Evolutionary conservation across 352 stramenopile species (phyloP).

Genomic region (Aphanomyces stellatus): DNA sequence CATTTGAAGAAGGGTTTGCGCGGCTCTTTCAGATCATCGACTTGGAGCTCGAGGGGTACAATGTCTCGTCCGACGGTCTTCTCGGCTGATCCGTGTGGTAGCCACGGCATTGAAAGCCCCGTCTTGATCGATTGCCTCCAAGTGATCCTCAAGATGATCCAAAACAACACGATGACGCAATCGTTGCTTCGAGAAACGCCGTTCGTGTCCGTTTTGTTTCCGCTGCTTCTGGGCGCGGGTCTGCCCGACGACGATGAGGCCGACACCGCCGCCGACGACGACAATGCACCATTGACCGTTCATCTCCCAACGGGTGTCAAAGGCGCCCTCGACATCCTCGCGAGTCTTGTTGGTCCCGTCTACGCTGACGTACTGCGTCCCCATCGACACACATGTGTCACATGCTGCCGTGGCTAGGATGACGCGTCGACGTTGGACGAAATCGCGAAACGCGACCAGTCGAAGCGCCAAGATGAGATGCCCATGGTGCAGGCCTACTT

Average conservation of each 20-base stretch:
- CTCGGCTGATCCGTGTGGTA: background rate
- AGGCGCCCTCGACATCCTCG: conserved; percentile 52
- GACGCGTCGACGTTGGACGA: conserved; percentile 58
- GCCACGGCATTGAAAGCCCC: conserved; percentile 30
- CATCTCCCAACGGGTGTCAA: conserved; percentile 50
- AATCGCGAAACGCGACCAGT: conserved; percentile 38
- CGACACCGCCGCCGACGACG: conserved; percentile 20
- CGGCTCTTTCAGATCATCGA: conserved; percentile 60
- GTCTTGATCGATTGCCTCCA: conserved; percentile 66
- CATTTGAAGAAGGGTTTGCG: conserved; percentile 70
- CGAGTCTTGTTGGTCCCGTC: conserved; percentile 45
- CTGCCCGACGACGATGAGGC: background rate
- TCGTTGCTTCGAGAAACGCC: conserved; percentile 49
- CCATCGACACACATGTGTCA: too few relatives aligned
- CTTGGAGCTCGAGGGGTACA: conserved; percentile 50
- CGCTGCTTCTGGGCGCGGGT: conserved; percentile 30
- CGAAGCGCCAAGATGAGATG: conserved; percentile 38
- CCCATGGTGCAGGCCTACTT: conserved; percentile 51
- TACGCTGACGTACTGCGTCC: conserved; percentile 37
- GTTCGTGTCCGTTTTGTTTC: conserved; percentile 44
- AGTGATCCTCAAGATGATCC: conserved; percentile 74
- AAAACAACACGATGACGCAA: conserved; percentile 72
- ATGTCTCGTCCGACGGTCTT: background rate
- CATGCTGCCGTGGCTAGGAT: too few relatives aligned
- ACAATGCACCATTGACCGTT: conserved; percentile 27